Base-by-base conservation (phyloP, 805 yeast genomes). In the Debaryomyces hansenii region DNA sequence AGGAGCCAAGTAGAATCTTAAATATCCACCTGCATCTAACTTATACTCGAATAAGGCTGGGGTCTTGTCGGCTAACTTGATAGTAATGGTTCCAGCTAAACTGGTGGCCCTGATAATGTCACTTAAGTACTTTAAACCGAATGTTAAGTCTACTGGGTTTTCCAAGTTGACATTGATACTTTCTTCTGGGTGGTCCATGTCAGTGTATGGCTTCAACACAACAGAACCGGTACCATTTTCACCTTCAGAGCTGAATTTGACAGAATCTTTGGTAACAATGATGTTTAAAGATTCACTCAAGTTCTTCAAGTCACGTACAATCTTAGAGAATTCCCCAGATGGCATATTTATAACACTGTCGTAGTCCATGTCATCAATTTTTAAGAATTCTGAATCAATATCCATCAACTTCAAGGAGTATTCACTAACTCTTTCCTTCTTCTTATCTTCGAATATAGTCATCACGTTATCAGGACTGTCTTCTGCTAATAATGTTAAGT, bases 1-100 rank as follows among this genome's bases (percentile, higher is more conserved):
- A 49, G 99, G 99, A 58, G 99, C 99, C 67, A 94, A 80, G 80
- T 88, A 94, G 81, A 87, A 94, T 67, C 96, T 85, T 67, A 94
- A 77, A 70, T 89, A 88, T 45, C 99, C 99, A 67, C 92, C 87
- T 28, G 67, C 75, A 52, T 90, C 84, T 63, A 94, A 77, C 69
- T 85, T 86, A 74, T 85, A 94, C 73, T 92, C 97, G 63, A 94
- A 90, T 66, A 90, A 74, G 36, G 97, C 96, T 29, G 99, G 99
- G 12, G 94, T 84, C 64, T 87, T 90, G 60, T 87, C 92, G 15
- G 96, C 87, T 62, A 94, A 79, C 69, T 89, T 87, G 54, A 94
- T 78, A 35, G 94, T 87, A 50, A 92, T 91, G 37, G 84, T 76
- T 38, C 79, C 70, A 1, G 96, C 79, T 55, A 94, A 78, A 27